Percentiles rank a stretch among this genome's conserved stretches.
phyloP scores from a whole-genome alignment of 768 basidiomycete genomes.

The Suillus subalutaceus region DNA sequence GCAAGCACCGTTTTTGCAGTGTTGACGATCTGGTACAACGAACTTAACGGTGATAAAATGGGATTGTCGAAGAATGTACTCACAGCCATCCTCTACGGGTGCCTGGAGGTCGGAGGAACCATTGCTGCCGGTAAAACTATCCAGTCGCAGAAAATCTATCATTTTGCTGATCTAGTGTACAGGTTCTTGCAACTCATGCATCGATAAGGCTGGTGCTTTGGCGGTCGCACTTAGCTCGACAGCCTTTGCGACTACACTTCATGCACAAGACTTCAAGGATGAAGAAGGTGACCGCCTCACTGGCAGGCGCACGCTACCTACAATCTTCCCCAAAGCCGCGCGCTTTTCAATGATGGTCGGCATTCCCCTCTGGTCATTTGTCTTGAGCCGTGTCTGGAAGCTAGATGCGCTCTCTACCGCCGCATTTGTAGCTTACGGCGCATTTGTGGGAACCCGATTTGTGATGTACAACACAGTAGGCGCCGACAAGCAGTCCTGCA shows the following conservation, averaged over 20 bases:
- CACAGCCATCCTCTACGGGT: slow-evolving; percentile 42
- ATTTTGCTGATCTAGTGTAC: slow-evolving; percentile 18
- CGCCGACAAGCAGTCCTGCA: slow-evolving; percentile 40
- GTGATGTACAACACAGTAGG: slow-evolving; percentile 29
- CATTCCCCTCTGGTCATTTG: slow-evolving; percentile 41
- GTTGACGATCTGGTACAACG: slow-evolving; percentile 41
- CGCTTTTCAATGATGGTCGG: slow-evolving; percentile 36
- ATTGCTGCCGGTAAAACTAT: slow-evolving; percentile 37
- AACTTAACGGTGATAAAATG: slow-evolving; percentile 38
- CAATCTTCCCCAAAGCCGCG: slow-evolving; percentile 42
- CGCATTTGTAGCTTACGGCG: slow-evolving; percentile 34
- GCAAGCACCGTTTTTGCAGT: slow-evolving; percentile 34
- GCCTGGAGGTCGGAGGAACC: slow-evolving; percentile 41
- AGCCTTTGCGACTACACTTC: slow-evolving; percentile 48
- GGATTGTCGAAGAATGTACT: slow-evolving; percentile 43
- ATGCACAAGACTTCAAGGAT: slow-evolving; percentile 53
- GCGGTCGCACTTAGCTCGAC: slow-evolving; percentile 40
- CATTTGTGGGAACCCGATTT: slow-evolving; percentile 39
- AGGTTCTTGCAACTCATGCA: slow-evolving; percentile 28
- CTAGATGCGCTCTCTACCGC: slow-evolving; percentile 29
- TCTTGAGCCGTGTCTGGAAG: slow-evolving; percentile 39
- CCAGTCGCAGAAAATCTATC: neutral
- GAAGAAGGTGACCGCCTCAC: slow-evolving; percentile 43
- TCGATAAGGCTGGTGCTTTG: slow-evolving; percentile 25
- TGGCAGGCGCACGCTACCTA: slow-evolving; percentile 46